These are phyloP conservation scores for Sporothrix schenckii DNA, from an alignment of 2,329 filamentous ascomycete genomes.

Conservation along the genomic window DNA sequence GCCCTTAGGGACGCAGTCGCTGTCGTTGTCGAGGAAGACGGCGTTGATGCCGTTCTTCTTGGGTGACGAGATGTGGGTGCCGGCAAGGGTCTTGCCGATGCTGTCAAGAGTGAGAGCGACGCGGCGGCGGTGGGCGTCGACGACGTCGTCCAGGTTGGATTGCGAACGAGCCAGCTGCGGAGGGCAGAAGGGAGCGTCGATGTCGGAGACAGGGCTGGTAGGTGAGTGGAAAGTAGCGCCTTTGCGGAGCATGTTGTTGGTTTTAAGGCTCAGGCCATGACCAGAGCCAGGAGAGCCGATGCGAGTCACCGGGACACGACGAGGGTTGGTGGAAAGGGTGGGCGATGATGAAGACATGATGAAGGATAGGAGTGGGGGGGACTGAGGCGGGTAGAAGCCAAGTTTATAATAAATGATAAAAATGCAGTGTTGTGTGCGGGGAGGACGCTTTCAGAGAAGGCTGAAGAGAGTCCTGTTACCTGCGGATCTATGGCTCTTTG, in stretches of 20 bases:
- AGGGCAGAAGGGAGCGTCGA: constrained; percentile 48
- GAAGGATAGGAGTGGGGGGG: constrained; percentile 5
- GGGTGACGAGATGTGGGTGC: constrained; percentile 44
- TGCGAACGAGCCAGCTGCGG: constrained; percentile 67
- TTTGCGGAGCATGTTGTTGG: constrained; percentile 66
- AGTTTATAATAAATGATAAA: constrained; percentile 17
- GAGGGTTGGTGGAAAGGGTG: constrained; percentile 45
- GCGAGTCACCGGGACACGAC: constrained; percentile 50
- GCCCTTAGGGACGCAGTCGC: constrained; percentile 61
- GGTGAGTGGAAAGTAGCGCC: constrained; percentile 68
- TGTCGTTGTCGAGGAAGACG: constrained; percentile 56
- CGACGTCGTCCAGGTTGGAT: constrained; percentile 70
- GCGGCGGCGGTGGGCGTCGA: constrained; percentile 69
- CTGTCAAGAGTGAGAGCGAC: constrained; percentile 67
- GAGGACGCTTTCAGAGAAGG: constrained; percentile 21
- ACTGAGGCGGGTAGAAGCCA: background rate
- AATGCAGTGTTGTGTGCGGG: background rate
- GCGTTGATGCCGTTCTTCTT: constrained; percentile 43
- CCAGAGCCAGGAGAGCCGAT: constrained; percentile 46
- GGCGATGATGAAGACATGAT: constrained; percentile 37
- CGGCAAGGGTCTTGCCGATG: constrained; percentile 59
- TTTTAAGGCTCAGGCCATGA: constrained; percentile 54
- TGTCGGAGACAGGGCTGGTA: constrained; percentile 45
- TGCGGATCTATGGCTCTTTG: constrained; percentile 1
- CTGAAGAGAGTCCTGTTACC: constrained; percentile 26